phyloP scores from a whole-genome alignment of 2,329 filamentous ascomycete species.

The Aureobasidium subglaciale region DNA sequence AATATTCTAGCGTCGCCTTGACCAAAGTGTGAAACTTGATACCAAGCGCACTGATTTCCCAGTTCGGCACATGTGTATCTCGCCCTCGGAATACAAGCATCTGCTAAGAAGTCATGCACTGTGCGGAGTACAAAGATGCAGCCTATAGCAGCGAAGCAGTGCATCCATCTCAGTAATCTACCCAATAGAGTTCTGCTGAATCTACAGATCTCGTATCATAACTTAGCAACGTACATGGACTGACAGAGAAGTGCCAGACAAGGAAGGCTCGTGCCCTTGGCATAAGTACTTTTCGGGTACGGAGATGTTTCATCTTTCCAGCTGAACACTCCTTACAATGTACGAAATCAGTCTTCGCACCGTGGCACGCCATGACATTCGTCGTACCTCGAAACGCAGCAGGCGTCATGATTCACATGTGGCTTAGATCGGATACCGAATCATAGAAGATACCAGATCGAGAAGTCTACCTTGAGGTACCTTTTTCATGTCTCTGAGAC shows the following conservation, averaged over 20 bases:
- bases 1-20: constrained; percentile 11
- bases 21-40: background rate
- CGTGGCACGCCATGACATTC: background rate
- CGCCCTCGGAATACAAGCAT: too few relatives aligned
- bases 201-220: background rate
- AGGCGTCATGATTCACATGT: background rate
- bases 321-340: background rate
- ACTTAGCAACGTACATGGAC: background rate
- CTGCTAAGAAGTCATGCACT: background rate
- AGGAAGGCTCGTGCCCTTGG: background rate
- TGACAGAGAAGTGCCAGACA: background rate
- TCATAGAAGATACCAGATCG: background rate
- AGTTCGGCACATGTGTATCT: background rate
- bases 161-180: too few relatives aligned
- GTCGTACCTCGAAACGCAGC: background rate
- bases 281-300: background rate
- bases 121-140: too few relatives aligned
- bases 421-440: background rate
- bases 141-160: background rate
- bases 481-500: background rate
- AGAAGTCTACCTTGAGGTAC: background rate
- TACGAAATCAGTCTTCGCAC: background rate
- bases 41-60: background rate
- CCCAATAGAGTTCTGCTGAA: background rate
- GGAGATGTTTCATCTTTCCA: constrained; percentile 5